Conservation (phyloP, 176 grass and related monocot genomes). For the Aegilops bicornis region DNA sequence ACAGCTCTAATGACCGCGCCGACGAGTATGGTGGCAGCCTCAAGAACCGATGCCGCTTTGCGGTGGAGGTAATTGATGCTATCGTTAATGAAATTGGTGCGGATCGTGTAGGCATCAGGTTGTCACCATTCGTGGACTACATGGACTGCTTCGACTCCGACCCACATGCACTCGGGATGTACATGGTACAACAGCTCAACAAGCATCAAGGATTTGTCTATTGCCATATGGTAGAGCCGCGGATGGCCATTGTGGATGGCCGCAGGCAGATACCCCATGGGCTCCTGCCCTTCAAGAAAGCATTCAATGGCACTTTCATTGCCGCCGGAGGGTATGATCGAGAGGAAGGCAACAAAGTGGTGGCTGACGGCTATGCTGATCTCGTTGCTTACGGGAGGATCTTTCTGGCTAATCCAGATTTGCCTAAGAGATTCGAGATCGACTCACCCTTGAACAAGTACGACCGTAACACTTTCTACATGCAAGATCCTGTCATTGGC, state of each 20-base stretch:
- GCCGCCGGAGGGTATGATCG: constrained; percentile 14
- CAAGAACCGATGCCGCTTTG: constrained; percentile 40
- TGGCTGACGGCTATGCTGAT: constrained; percentile 8
- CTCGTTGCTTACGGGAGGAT: constrained; percentile 27
- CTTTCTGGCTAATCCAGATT: constrained; percentile 39
- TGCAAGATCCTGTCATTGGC: not conserved
- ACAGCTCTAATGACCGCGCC: constrained; percentile 27
- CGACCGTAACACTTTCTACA: constrained; percentile 30
- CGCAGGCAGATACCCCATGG: not conserved
- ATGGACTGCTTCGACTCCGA: constrained; percentile 26
- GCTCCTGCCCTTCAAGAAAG: constrained; percentile 8
- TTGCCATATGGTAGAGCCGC: constrained; percentile 40
- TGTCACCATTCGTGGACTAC: constrained; percentile 1
- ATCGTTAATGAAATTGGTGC: constrained; percentile 21
- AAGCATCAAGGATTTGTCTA: not conserved
- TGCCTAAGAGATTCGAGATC: constrained; percentile 18
- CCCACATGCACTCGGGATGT: not conserved
- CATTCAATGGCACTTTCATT: constrained; percentile 24
- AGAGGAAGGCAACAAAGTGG: constrained; percentile 29
- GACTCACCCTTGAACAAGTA: not conserved
- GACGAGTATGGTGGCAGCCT: constrained; percentile 35
- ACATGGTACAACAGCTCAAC: constrained; percentile 33
- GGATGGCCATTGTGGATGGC: constrained; percentile 19
- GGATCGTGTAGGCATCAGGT: constrained; percentile 9
- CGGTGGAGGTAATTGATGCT: constrained; percentile 26